Percentiles rank a stretch among this genome's conserved stretches.
Evolutionary conservation across 1,284 basidiomycete genomes (phyloP).

Genomic region (Boletus sp.): DNA sequence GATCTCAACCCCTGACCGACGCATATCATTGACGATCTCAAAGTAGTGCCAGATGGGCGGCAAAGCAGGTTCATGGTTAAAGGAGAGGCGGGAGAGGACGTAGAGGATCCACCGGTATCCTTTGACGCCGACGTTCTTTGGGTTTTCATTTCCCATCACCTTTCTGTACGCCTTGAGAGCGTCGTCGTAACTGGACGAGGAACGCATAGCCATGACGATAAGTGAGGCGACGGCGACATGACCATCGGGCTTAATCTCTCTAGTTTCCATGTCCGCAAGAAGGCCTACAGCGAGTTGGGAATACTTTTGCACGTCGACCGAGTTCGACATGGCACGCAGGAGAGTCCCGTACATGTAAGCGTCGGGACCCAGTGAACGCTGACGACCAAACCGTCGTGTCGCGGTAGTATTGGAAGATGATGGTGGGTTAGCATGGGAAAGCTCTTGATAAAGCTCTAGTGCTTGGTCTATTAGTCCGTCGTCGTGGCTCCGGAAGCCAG

Average conservation of each 20-base stretch:
- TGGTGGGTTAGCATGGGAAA: conserved; percentile 31
- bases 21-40: conserved; percentile 84
- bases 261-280: conserved; percentile 54
- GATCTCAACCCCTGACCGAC: conserved; percentile 56
- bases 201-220: conserved; percentile 60
- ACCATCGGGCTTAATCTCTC: conserved; percentile 38
- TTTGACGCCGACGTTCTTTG: conserved; percentile 48
- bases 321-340: conserved; percentile 51
- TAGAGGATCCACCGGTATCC: conserved; percentile 63
- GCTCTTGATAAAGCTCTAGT: conserved; percentile 48
- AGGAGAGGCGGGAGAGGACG: conserved; percentile 58
- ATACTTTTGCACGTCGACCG: conserved; percentile 45
- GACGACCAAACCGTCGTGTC: conserved; percentile 22
- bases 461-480: conserved; percentile 48
- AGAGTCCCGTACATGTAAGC: conserved; percentile 55
- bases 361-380: conserved; percentile 42
- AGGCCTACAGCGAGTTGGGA: conserved; percentile 49
- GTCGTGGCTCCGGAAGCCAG: conserved; percentile 35
- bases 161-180: conserved; percentile 63
- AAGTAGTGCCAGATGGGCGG: conserved; percentile 70
- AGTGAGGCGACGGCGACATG: conserved; percentile 48
- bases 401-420: conserved; percentile 9
- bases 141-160: conserved; percentile 38
- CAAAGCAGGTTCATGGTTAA: conserved; percentile 39
- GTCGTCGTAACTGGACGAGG: conserved; percentile 49